Evolutionary conservation across 129 eudicot genomes (phyloP).

Genomic region (carrot (Daucus carota)): DNA sequence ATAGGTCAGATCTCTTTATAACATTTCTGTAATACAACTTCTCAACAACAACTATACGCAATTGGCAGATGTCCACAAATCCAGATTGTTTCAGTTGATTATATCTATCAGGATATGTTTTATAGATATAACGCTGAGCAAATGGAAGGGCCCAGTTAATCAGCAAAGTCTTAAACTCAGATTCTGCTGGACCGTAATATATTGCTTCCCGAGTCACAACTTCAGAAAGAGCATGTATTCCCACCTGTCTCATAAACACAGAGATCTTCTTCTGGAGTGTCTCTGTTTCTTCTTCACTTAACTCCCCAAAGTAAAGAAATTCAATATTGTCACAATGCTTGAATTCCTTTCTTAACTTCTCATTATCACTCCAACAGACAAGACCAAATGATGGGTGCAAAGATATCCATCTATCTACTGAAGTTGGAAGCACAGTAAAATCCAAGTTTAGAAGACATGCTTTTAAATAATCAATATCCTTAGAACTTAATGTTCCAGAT

Average conservation of each 20-base stretch:
- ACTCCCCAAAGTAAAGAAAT: conserved; percentile 54
- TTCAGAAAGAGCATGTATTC: conserved; percentile 69
- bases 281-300: conserved; percentile 44
- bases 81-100: conserved; percentile 48
- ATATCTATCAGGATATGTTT: conserved; percentile 47
- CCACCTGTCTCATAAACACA: conserved; percentile 41
- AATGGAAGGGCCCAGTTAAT: conserved; percentile 75
- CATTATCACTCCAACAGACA: conserved; percentile 82
- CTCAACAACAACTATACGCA: conserved; percentile 64
- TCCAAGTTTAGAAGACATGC: conserved; percentile 44
- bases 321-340: conserved; percentile 41
- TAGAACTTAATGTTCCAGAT: conserved; percentile 47
- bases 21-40: conserved; percentile 61
- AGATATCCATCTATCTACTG: conserved; percentile 81
- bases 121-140: conserved; percentile 79
- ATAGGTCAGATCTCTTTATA: conserved; percentile 34
- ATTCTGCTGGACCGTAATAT: conserved; percentile 48
- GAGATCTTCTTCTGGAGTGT: conserved; percentile 39
- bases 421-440: conserved; percentile 65
- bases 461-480: conserved; percentile 52
- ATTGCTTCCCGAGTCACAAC: conserved; percentile 73
- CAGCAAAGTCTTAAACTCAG: conserved; percentile 36
- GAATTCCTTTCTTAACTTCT: conserved; percentile 57
- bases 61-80: conserved; percentile 28
- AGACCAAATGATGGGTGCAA: conserved; percentile 68